phyloP scores from a whole-genome alignment of 2,329 filamentous ascomycete genomes.

The Teratosphaeria zuluensis region DNA sequence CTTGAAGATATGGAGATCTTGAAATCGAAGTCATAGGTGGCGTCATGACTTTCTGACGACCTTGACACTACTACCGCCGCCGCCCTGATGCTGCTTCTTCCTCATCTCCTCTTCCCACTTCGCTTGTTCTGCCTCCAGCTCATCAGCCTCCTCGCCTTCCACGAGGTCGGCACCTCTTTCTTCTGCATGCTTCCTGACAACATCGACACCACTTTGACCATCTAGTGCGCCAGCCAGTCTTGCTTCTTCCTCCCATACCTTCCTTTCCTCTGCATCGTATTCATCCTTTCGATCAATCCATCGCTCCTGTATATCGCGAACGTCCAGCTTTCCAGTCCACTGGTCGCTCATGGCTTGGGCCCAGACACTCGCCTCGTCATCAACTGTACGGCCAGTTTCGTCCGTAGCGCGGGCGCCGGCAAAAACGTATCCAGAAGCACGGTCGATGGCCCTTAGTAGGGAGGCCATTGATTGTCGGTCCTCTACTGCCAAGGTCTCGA shows the following conservation, averaged over 20 bases:
- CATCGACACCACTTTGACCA: conserved; percentile 13
- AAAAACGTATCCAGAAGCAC: conserved; percentile 88
- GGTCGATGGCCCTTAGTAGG: conserved; percentile 77
- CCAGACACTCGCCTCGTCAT: conserved; percentile 60
- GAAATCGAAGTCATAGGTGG: background rate
- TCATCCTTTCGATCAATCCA: conserved; percentile 89
- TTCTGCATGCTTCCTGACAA: conserved; percentile 15
- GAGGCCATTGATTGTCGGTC: conserved; percentile 97
- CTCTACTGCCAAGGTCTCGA: conserved; percentile 90
- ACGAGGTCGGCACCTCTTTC: conserved; percentile 6
- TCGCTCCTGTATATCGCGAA: conserved; percentile 84
- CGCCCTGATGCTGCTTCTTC: conserved; percentile 4
- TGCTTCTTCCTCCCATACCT: conserved; percentile 66
- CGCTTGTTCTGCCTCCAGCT: conserved; percentile 20
- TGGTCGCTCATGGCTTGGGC: conserved; percentile 79
- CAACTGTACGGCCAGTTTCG: conserved; percentile 41
- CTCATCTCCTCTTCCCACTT: conserved; percentile 18
- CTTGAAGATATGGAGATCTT: background rate
- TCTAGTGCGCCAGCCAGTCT: conserved; percentile 27
- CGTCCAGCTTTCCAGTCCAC: conserved; percentile 58
- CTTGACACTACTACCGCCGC: conserved; percentile 6
- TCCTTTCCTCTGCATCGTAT: conserved; percentile 70
- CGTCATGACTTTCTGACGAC: conserved; percentile 10
- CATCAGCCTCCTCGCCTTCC: conserved; percentile 16
- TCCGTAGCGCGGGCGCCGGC: conserved; percentile 84